These are phyloP conservation scores for Apiospora sp. DNA, from an alignment of 2,329 filamentous ascomycete species.

Conservation along the genomic window DNA sequence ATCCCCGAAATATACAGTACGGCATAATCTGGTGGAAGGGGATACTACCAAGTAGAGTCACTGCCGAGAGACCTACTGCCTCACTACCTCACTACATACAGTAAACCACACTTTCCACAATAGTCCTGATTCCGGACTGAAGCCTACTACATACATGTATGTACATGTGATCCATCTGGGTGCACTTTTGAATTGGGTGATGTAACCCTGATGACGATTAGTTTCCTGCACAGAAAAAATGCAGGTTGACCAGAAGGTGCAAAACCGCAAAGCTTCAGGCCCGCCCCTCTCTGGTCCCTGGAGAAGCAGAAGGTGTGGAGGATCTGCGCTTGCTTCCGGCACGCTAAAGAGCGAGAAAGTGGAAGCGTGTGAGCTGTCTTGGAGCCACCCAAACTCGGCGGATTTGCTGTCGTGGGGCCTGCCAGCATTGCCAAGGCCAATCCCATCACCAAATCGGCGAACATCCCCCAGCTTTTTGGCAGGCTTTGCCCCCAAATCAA, in stretches of 20 bases:
- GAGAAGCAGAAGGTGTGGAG: background rate
- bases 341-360: slow-evolving; percentile 6
- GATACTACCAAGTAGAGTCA: background rate
- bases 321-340: slow-evolving; percentile 11
- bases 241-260: background rate
- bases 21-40: background rate
- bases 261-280: background rate
- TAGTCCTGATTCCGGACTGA: background rate
- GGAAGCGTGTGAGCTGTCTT: background rate
- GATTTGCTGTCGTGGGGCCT: slow-evolving; percentile 5
- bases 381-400: slow-evolving; percentile 4
- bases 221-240: background rate
- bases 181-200: background rate
- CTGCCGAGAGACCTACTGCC: background rate
- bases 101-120: background rate
- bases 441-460: background rate
- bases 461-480: background rate
- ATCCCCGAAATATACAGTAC: no score
- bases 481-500: background rate
- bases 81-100: background rate
- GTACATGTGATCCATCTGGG: background rate
- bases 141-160: background rate
- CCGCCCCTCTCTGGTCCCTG: background rate
- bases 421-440: slow-evolving; percentile 1
- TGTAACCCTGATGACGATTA: background rate